A percentile compares a stretch with the other conserved stretches of the same genome.
These are phyloP conservation scores for Lathyrus oleraceus DNA, from an alignment of 306 rosid species.

Conservation along the genomic window DNA sequence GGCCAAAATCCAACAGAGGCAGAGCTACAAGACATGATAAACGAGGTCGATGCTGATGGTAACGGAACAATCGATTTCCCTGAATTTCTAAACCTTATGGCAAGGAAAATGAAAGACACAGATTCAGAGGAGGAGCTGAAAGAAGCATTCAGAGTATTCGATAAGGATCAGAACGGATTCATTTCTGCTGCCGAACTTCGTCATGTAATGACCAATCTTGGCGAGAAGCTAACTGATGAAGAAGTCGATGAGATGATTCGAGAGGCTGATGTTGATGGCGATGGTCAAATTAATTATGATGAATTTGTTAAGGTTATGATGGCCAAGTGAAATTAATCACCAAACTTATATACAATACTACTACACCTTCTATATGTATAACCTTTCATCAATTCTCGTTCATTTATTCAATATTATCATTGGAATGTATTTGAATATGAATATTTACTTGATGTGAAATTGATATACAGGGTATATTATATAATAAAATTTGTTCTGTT, in stretches of 20 bases:
- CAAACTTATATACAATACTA: neutral
- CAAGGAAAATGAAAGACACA: slow-evolving; percentile 89
- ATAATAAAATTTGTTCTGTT: neutral
- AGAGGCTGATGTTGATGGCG: slow-evolving; percentile 93
- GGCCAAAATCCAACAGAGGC: slow-evolving; percentile 96
- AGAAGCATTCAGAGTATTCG: slow-evolving; percentile 84
- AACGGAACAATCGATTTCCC: slow-evolving; percentile 88
- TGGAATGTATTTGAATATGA: neutral
- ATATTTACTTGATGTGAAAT: neutral
- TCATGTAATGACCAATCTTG: slow-evolving; percentile 90
- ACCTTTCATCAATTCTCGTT: slow-evolving; percentile 4
- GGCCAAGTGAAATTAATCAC: slow-evolving; percentile 60
- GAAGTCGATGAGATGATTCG: slow-evolving; percentile 92
- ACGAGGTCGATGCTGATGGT: slow-evolving; percentile 86
- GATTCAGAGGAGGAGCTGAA: slow-evolving; percentile 90
- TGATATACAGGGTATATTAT: neutral
- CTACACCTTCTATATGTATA: neutral
- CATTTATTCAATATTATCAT: neutral
- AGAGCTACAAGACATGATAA: slow-evolving; percentile 92
- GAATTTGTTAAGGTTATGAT: slow-evolving; percentile 91
- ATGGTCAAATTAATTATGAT: slow-evolving; percentile 83
- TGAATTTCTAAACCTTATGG: slow-evolving; percentile 86
- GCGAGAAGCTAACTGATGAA: slow-evolving; percentile 86
- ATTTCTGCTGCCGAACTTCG: slow-evolving; percentile 92
- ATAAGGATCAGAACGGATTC: slow-evolving; percentile 90